A percentile compares a stretch with the other conserved stretches of the same genome.
These are phyloP conservation scores for Paxillus ammoniavirescens DNA, from an alignment of 768 basidiomycete genomes.

Conservation along the genomic window DNA sequence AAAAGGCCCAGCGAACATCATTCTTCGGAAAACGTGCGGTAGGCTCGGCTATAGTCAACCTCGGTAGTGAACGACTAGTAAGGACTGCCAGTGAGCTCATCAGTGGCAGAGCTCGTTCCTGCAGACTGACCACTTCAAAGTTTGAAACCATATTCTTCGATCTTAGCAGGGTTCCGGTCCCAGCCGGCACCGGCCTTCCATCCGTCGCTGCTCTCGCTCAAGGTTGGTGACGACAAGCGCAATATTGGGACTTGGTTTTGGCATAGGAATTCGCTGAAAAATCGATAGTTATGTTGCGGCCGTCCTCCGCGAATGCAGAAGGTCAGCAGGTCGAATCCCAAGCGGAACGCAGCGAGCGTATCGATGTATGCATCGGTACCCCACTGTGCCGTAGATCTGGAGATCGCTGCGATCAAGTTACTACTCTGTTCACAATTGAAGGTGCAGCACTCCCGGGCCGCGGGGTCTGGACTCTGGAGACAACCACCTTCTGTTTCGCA, in stretches of 20 bases:
- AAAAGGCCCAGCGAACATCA: too few relatives aligned
- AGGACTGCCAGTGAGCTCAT: too few relatives aligned
- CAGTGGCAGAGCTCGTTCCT: too few relatives aligned
- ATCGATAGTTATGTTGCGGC: slow-evolving; percentile 6
- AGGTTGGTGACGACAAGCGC: slow-evolving; percentile 16
- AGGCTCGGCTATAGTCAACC: too few relatives aligned
- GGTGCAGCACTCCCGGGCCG: background rate
- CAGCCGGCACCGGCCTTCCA: slow-evolving; percentile 35
- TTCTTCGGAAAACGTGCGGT: too few relatives aligned
- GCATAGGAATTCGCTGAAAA: slow-evolving; percentile 13
- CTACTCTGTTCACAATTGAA: background rate
- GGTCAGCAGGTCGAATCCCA: slow-evolving; percentile 12
- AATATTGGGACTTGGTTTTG: slow-evolving; percentile 11
- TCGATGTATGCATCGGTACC: slow-evolving; percentile 2
- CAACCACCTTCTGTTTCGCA: background rate
- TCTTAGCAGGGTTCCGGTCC: slow-evolving; percentile 10
- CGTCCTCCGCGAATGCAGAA: slow-evolving; percentile 13
- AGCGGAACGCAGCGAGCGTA: background rate
- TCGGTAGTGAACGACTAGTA: too few relatives aligned
- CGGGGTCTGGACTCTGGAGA: too few relatives aligned
- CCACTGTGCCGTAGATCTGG: slow-evolving; percentile 16
- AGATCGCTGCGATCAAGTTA: background rate
- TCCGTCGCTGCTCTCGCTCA: slow-evolving; percentile 14
- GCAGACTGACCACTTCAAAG: too few relatives aligned
- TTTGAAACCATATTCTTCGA: background rate